Base-by-base conservation (phyloP, 225 moss, liverwort and hornwort genomes). In the Sphagnum tenellum region DNA sequence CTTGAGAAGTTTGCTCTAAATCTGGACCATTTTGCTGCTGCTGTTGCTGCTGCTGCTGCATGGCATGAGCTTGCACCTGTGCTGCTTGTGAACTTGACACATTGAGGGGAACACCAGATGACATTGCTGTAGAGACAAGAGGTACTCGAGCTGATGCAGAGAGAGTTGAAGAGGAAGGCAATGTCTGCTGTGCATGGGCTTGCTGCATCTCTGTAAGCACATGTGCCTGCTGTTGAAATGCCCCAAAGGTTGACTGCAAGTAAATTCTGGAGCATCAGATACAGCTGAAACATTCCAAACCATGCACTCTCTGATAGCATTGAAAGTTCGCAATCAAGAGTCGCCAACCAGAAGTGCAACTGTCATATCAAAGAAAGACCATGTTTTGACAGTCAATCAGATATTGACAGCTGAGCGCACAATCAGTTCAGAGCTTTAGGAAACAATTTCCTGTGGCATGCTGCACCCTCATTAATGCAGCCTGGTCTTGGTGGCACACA, bases 191-290 rank as follows among this genome's bases (percentile, higher is more conserved):
- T 57, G 70, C 66, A 47, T 83, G 74, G 46, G 73, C 64, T 60
- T 89, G 90, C 10, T 74, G 76, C 75, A 80, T 61, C 60, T 82
- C 86, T 45, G 82, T 71, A 44, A 78, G 69, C 55, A 67, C 71
- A 56, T 80, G 75, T 54, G 78, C 67, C 51, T 77, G 82, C 46
- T 77, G 83, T 70, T 80, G 80, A 12, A 80, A 84, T 70, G 78
- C 73, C 69, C 86, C 74, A 52, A 81, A 90, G 56, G 82, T 67
- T 64, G 86, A 80, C 68, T 86, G 86, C 66, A 81, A 74, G 72
- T 83, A 71, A 61, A 29, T 29, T 29, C 29, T 29, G 29, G 29
- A 29, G 29, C 29, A 29, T 29, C 29, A 29, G 29, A 29, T 29
- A 29, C 29, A 29, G 29, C 29, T 29, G 29, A 29, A 29, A 29